Conservation (phyloP, 2,329 filamentous ascomycete species). For the Beauveria scarabaeidicola region DNA sequence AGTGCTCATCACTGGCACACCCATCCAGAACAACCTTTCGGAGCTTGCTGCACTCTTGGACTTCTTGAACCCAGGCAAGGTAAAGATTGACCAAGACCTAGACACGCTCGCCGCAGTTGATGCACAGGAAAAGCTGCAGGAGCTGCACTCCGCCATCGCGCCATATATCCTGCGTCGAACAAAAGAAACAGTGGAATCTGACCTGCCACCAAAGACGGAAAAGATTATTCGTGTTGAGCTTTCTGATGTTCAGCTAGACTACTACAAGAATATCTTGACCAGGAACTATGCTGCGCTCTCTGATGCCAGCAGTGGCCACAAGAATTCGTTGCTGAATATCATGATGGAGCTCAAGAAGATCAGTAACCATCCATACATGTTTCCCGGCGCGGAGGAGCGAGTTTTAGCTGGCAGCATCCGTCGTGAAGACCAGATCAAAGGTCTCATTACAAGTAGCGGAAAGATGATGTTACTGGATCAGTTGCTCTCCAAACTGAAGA, state of each 20-base stretch:
- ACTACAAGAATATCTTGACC: conserved; percentile 98
- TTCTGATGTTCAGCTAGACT: conserved; percentile 91
- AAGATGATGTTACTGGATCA: conserved; percentile 99
- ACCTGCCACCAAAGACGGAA: conserved; percentile 92
- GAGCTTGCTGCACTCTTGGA: conserved; percentile 90
- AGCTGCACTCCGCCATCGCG: conserved; percentile 77
- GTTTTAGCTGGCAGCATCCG: conserved; percentile 72
- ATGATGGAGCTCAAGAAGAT: conserved; percentile 99
- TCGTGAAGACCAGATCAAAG: conserved; percentile 84
- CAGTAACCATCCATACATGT: conserved; percentile 98
- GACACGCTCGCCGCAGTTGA: conserved; percentile 68
- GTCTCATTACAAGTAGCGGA: conserved; percentile 90
- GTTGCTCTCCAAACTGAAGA: conserved; percentile 86
- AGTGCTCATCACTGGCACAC: conserved; percentile 90
- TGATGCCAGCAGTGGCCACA: conserved; percentile 81
- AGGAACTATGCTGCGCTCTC: conserved; percentile 93
- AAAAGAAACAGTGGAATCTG: conserved; percentile 95
- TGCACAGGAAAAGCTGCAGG: conserved; percentile 78
- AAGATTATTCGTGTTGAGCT: conserved; percentile 98
- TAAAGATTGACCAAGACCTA: conserved; percentile 84
- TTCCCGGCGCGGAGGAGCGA: conserved; percentile 84
- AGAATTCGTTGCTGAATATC: conserved; percentile 91
- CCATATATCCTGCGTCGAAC: conserved; percentile 93
- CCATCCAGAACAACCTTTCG: conserved; percentile 92
- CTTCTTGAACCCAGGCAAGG: conserved; percentile 91